Percentiles rank a stretch among this genome's conserved stretches.
These are phyloP conservation scores for Apostasia shenzhenica DNA, from an alignment of 106 monocot genomes.

Conservation along the genomic window DNA sequence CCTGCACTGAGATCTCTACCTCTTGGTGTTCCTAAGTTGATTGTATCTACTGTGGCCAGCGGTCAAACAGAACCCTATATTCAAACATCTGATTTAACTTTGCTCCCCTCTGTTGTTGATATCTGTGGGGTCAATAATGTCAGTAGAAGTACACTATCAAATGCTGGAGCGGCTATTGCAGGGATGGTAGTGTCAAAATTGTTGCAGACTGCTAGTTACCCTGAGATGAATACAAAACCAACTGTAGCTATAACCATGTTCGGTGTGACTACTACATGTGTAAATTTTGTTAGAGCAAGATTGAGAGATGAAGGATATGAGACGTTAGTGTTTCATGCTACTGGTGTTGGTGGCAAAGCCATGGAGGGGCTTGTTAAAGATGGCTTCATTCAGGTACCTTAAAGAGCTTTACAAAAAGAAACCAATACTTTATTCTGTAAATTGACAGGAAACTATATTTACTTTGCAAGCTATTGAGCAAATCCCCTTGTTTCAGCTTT, in stretches of 20 bases:
- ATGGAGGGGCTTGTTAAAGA: slow-evolving; percentile 91
- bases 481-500: background rate
- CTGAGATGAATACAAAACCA: slow-evolving; percentile 25
- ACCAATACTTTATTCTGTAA: background rate
- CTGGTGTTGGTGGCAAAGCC: slow-evolving; percentile 87
- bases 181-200: slow-evolving; percentile 68
- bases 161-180: slow-evolving; percentile 74
- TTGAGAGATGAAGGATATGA: slow-evolving; percentile 70
- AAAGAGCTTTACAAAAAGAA: background rate
- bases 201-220: slow-evolving; percentile 14
- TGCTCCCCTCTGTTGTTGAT: slow-evolving; percentile 86
- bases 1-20: slow-evolving; percentile 80
- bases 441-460: background rate
- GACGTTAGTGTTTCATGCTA: slow-evolving; percentile 89
- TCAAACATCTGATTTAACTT: slow-evolving; percentile 64
- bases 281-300: slow-evolving; percentile 48
- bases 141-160: slow-evolving; percentile 56
- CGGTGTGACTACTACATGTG: slow-evolving; percentile 91
- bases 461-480: background rate
- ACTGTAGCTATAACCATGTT: slow-evolving; percentile 93
- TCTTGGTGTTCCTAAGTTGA: slow-evolving; percentile 78
- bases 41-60: slow-evolving; percentile 92
- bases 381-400: slow-evolving; percentile 75
- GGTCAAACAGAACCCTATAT: slow-evolving; percentile 78
- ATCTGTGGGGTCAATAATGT: slow-evolving; percentile 79